Evolutionary conservation across 2,329 filamentous ascomycete genomes (phyloP).

Genomic region (Verticillium tricorpus): DNA sequence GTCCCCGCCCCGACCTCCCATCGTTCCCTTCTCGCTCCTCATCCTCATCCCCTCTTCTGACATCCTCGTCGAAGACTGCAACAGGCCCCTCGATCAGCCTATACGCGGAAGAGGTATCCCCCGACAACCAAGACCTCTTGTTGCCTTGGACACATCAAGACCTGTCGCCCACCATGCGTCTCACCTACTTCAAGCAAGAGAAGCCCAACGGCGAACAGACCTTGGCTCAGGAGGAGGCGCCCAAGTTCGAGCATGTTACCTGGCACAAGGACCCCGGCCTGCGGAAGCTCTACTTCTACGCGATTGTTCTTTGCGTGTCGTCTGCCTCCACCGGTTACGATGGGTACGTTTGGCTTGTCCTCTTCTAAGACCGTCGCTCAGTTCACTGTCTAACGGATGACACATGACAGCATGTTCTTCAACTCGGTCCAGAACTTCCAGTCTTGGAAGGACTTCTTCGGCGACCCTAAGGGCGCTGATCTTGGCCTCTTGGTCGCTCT

Average conservation of each 20-base stretch:
- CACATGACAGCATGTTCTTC: constrained; percentile 33
- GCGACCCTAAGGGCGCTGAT: constrained; percentile 34
- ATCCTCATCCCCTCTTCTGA: constrained; percentile 1
- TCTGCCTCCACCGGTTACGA: constrained; percentile 55
- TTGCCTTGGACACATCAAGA: neutral
- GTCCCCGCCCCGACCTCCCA: neutral
- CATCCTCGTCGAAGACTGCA: neutral
- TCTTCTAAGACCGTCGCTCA: neutral
- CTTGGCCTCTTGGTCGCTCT: constrained; percentile 52
- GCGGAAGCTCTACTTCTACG: constrained; percentile 50
- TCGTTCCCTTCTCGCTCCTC: neutral
- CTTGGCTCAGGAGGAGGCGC: constrained; percentile 40
- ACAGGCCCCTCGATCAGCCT: neutral
- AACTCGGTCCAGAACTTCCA: constrained; percentile 38
- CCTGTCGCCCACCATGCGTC: neutral
- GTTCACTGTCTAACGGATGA: constrained; percentile 3
- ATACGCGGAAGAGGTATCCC: neutral
- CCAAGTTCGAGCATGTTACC: constrained; percentile 42
- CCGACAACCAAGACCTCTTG: neutral
- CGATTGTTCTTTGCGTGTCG: constrained; percentile 45
- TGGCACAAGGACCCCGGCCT: constrained; percentile 53
- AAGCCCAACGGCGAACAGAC: constrained; percentile 9
- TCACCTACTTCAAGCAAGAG: constrained; percentile 5
- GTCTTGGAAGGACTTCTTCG: constrained; percentile 43
- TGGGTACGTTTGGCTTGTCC: constrained; percentile 33